A percentile compares a stretch with the other conserved stretches of the same genome.
Conservation (phyloP, 2,329 filamentous ascomycete genomes). For the Penicillium sp. region DNA sequence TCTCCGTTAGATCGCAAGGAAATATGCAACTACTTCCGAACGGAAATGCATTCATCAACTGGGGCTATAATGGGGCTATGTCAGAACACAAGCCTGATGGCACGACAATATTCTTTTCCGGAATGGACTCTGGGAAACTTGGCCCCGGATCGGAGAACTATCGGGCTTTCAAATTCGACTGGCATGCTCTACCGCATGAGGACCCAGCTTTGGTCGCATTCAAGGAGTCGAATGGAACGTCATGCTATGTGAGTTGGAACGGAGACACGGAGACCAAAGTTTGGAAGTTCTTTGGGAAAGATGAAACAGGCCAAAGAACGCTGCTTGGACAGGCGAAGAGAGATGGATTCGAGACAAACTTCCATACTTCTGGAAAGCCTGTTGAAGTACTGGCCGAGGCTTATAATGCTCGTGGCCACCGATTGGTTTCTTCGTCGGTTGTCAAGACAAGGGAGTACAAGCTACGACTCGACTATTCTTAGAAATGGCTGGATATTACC, state of each 20-base stretch:
- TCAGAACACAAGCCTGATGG: slow-evolving; percentile 16
- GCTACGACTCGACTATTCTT: not conserved
- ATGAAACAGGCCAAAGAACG: not conserved
- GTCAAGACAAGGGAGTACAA: not conserved
- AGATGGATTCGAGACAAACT: slow-evolving; percentile 8
- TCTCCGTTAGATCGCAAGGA: slow-evolving; percentile 14
- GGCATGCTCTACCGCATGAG: slow-evolving; percentile 13
- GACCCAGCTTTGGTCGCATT: slow-evolving; percentile 14
- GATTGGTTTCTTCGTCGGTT: slow-evolving; percentile 6
- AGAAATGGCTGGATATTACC: too few relatives aligned
- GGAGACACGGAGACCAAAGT: slow-evolving; percentile 14
- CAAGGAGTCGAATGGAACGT: slow-evolving; percentile 11
- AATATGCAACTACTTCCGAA: slow-evolving; percentile 16
- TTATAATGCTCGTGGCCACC: slow-evolving; percentile 4
- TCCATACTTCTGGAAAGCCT: slow-evolving; percentile 13
- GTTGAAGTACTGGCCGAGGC: slow-evolving; percentile 12
- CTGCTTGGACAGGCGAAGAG: slow-evolving; percentile 3
- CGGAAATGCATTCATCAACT: slow-evolving; percentile 18
- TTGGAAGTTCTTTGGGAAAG: slow-evolving; percentile 16
- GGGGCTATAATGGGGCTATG: slow-evolving; percentile 15
- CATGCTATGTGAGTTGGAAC: slow-evolving; percentile 18
- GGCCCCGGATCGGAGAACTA: slow-evolving; percentile 17
- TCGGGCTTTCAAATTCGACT: slow-evolving; percentile 17
- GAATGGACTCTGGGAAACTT: slow-evolving; percentile 11
- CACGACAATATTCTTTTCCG: slow-evolving; percentile 11